Percentiles rank a stretch among this genome's conserved stretches.
These are phyloP conservation scores for Phialemoniopsis sp. DNA, from an alignment of 2,329 filamentous ascomycete genomes.

Conservation along the genomic window DNA sequence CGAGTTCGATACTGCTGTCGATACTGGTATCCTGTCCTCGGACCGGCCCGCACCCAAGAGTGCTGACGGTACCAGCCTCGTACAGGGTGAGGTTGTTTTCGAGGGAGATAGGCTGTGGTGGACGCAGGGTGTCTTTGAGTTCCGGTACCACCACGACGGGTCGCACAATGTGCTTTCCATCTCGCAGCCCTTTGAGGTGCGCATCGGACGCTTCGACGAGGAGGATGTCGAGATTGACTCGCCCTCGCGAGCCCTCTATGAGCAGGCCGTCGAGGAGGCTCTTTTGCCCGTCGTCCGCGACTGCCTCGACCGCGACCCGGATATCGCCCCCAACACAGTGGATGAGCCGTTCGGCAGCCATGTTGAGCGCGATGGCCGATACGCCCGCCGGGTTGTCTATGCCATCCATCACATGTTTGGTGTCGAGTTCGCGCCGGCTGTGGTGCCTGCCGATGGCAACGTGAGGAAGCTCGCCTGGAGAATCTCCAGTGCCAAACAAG, in stretches of 20 bases:
- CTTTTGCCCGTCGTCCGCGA: slow-evolving; percentile 83
- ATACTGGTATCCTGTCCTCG: slow-evolving; percentile 69
- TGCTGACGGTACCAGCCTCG: slow-evolving; percentile 50
- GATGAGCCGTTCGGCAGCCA: slow-evolving; percentile 82
- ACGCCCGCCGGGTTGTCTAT: slow-evolving; percentile 85
- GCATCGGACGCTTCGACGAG: slow-evolving; percentile 74
- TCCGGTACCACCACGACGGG: slow-evolving; percentile 92
- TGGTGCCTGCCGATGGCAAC: slow-evolving; percentile 88
- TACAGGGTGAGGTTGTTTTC: slow-evolving; percentile 81
- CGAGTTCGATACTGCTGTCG: slow-evolving; percentile 70
- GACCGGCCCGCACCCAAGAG: slow-evolving; percentile 54
- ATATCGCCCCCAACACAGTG: slow-evolving; percentile 76
- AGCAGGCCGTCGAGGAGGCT: slow-evolving; percentile 68
- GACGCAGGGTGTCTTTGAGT: slow-evolving; percentile 94
- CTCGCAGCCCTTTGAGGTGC: slow-evolving; percentile 88
- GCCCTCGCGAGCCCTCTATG: slow-evolving; percentile 49
- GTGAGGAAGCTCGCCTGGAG: slow-evolving; percentile 90
- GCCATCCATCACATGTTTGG: slow-evolving; percentile 96
- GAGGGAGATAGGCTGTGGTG: slow-evolving; percentile 94
- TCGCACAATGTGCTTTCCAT: slow-evolving; percentile 92
- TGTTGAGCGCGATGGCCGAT: slow-evolving; percentile 85
- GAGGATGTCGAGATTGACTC: slow-evolving; percentile 56
- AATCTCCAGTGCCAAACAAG: slow-evolving; percentile 93
- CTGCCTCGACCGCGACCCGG: slow-evolving; percentile 87
- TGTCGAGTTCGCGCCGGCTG: slow-evolving; percentile 88